Base-by-base conservation (phyloP, 2,329 filamentous ascomycete genomes). In the Aspergillus calidoustus region DNA sequence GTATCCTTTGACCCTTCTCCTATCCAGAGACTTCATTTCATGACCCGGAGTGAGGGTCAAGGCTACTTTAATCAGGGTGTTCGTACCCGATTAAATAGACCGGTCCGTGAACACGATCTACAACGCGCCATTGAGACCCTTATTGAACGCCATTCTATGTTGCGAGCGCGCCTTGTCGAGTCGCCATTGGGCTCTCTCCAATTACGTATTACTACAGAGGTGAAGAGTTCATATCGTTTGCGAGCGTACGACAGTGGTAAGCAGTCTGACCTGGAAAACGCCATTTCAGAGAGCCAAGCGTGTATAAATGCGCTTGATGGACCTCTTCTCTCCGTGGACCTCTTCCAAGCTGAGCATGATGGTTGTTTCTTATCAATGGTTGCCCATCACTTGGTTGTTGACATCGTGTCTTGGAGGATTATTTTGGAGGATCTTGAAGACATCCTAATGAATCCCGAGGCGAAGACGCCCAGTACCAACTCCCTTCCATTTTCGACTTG, bases 331-430 rank as follows among this genome's bases (percentile, higher is more conserved):
- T 77, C 77, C 0, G 72, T 79, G 3, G 79, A 82, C 56, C 63
- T 82, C 9, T 78, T 82, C 60, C 64, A 75, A 6, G 61, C 77
- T 3, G 64, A 76, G 43, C 72, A 72, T 1, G 66, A 69, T 17
- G 68, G 71, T 4, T 64, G 63, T 44, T 57, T 76, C 1, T 30
- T 79, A 31, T 78, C 73, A 2, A 67, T 78, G 61, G 73, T 77
- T 25, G 76, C 73, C 2, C 75, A 78, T 44, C 76, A 79, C 59
- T 55, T 78, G 31, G 72, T 77, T 7, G 73, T 78, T 9, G 76
- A 79, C 23, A 74, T 79, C 57, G 76, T 78, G 9, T 79, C 76
- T 0, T 79, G 77, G 77, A 69, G 75, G 9, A 73, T 79, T 4
- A 74, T 79, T 1, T 57, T 79, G 2, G 73, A 77, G 55, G 76